Base-by-base conservation (phyloP, 1,284 basidiomycete genomes). In the Tilletia walkeri region DNA sequence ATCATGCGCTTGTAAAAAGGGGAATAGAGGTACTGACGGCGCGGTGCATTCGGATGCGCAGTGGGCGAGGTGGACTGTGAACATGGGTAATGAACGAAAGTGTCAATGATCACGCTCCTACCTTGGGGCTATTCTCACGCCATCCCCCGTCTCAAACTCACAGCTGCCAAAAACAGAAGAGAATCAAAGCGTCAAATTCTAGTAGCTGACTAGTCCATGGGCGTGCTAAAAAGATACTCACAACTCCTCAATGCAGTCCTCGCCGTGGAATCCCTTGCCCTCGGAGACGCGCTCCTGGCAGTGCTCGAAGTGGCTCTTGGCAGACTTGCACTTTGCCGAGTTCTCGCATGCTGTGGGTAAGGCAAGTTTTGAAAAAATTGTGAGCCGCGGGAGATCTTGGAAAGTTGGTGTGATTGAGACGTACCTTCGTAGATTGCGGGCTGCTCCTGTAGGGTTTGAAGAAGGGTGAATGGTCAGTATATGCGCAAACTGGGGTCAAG, bases 191-290 rank as follows among this genome's bases (percentile, higher is more conserved):
- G 65, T 73, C 69, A 20, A 41, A 24, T 3, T 16, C 5, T 6
- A 20, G 50, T 39, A 24, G 38, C 16, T 6, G 18, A 9, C 38
- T 5, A 20, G 20, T 34, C 24, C 30, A 49, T 53, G 39, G 12
- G 16, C 3, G 20, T 24, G 38, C 4, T 30, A 12, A 53, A 34
- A 16, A 24, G 6, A 30, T 20, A 82, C 80, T 75, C 78, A 82
- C 80, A 83, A 82, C 69, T 83, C 82, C 69, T 83, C 82, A 61
- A 81, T 78, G 76, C 82, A 83, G 77, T 80, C 80, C 70, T 83
- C 82, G 50, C 74, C 75, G 66, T 80, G 75, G 73, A 78, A 82
- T 59, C 79, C 81, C 71, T 82, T 78, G 72, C 82, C 82, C 54
- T 75, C 76, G 24, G 74, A 72, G 38, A 83, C 81, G 16, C 82